Evolutionary conservation across 768 basidiomycete species (phyloP), one percentile per base, ranked within the genome.

Genomic region (Phanerodontia chrysosporium): DNA sequence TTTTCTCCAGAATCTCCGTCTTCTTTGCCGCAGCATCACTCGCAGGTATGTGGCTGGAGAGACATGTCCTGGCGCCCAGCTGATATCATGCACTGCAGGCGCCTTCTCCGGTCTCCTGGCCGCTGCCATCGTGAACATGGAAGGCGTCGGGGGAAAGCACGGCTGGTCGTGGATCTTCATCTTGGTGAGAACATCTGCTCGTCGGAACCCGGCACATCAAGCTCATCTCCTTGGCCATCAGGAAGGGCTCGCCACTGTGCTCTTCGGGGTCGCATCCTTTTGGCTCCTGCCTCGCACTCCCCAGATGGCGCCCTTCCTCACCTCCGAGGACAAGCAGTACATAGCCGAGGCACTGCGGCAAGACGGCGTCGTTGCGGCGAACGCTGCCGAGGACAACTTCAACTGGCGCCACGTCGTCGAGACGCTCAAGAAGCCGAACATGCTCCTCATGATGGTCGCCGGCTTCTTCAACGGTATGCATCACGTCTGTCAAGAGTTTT

Each of bases 141-240:
- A 84, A 46, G 82, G 81, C 13, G 69, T 76, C 10, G 76, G 78
- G 1, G 80, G 82, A 5, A 76, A 72, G 55, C 74, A 79, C 1
- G 86, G 82, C 0, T 88, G 86, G 86, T 75, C 80, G 16, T 89
- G 84, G 86, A 81, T 87, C 51, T 85, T 86, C 67, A 83, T 85
- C 54, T 71, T 86, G 30, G 80, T 82, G 67, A 1, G 69, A 59
- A 6, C 18, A 18, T 3, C 32, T 25, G 13, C 2, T 48, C 53
- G 4, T 7, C 18, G 4, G 10, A 8, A 7, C 39, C 18, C 39
- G 39, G 18, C 18, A 12, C 16, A 42, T 42, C 16, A n/a, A 4
- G 18, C n/a, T 25, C 25, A 25, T 25, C 28, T 10, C 10, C 39
- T 7, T 51, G 12, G 44, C 21, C 35, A 44, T 29, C 44, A 59